These are phyloP conservation scores for Ganoderma boninense DNA, from an alignment of 1,284 basidiomycete genomes.

Conservation along the genomic window DNA sequence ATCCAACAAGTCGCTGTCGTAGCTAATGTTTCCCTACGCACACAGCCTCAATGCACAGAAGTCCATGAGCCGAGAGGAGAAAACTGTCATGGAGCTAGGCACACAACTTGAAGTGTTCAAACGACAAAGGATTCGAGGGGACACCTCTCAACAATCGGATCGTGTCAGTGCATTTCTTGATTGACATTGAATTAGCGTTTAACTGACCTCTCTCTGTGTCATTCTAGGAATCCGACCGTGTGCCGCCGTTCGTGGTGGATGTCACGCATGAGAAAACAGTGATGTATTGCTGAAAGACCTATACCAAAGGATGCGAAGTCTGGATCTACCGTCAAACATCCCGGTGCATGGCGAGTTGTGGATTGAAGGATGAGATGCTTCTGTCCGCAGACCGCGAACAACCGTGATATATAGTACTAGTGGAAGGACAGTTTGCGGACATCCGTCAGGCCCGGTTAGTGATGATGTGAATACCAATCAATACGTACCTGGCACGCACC, in stretches of 20 bases:
- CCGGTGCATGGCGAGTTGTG: no score
- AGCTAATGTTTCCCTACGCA: no score
- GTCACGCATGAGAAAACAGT: neutral
- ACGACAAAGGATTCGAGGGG: neutral
- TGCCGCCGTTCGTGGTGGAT: neutral
- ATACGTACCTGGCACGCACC: no score
- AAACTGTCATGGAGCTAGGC: neutral
- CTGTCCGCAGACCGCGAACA: no score
- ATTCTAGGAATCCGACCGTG: neutral
- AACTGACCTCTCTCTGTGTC: neutral
- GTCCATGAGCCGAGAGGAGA: neutral
- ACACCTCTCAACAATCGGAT: neutral
- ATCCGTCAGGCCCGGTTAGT: no score
- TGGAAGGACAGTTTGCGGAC: no score
- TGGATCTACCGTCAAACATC: no score
- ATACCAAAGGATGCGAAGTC: no score
- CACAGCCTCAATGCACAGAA: conserved; percentile 1
- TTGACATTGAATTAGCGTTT: neutral
- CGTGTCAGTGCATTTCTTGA: neutral
- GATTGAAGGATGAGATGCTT: no score
- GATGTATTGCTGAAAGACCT: neutral
- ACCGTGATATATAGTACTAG: no score
- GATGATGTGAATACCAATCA: no score
- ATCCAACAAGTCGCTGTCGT: neutral
- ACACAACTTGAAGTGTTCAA: neutral